These are phyloP conservation scores for Pseudopithomyces chartarum DNA, from an alignment of 2,329 filamentous ascomycete genomes.

Conservation along the genomic window DNA sequence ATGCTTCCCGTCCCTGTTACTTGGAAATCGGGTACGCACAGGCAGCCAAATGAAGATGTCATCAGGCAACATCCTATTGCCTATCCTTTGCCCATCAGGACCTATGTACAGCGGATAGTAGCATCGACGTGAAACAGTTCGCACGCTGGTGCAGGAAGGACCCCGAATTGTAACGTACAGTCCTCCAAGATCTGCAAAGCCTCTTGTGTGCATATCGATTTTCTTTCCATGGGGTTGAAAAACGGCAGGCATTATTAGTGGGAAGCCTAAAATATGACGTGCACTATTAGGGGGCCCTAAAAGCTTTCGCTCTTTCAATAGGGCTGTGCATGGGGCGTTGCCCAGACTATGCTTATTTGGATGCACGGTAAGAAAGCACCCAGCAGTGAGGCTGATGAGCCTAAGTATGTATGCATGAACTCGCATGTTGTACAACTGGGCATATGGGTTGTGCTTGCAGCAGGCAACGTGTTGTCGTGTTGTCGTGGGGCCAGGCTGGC, in stretches of 20 bases:
- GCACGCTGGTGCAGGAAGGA: neutral
- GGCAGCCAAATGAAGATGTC: neutral
- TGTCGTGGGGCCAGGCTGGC: constrained; percentile 3
- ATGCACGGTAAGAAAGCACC: constrained; percentile 2
- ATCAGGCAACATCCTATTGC: neutral
- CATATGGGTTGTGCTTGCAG: no score
- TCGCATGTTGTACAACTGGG: no score
- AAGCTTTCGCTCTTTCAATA: neutral
- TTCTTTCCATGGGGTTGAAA: neutral
- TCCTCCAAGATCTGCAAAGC: neutral
- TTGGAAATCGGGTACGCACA: neutral
- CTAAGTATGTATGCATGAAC: no score
- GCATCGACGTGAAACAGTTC: neutral
- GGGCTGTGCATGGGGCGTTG: constrained; percentile 7
- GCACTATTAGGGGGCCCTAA: neutral
- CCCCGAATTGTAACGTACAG: neutral
- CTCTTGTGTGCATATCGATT: neutral
- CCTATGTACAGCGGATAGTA: neutral
- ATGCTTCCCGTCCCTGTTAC: neutral
- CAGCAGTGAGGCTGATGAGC: neutral
- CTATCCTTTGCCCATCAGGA: neutral
- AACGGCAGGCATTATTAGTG: neutral
- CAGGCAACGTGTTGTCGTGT: no score
- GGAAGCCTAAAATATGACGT: constrained; percentile 5
- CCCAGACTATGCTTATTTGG: constrained; percentile 1